Evolutionary conservation across 768 basidiomycete species (phyloP).

Genomic region (Tephrocybe sp.): DNA sequence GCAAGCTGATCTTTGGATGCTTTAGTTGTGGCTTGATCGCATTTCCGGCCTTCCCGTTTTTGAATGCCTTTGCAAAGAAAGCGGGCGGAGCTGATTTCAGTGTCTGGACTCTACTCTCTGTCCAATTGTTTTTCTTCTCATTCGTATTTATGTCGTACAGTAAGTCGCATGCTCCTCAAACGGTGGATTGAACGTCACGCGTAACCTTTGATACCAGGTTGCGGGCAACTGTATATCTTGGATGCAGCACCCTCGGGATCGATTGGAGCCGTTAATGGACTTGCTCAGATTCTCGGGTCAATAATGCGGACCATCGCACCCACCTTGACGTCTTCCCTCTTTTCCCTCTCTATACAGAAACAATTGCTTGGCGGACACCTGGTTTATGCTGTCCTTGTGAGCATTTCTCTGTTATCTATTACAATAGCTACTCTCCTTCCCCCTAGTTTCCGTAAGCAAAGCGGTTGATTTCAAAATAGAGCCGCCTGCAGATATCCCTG

Average conservation of each 20-base stretch:
- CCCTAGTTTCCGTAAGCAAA: neutral
- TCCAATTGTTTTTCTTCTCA: constrained; percentile 20
- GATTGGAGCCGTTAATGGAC: constrained; percentile 41
- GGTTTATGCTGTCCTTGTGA: constrained; percentile 13
- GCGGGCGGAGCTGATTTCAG: constrained; percentile 21
- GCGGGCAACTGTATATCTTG: constrained; percentile 14
- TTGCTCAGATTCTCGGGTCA: constrained; percentile 51
- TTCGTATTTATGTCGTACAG: constrained; percentile 33
- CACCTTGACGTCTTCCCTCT: constrained; percentile 25
- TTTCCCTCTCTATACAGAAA: constrained; percentile 16
- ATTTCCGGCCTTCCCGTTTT: constrained; percentile 34
- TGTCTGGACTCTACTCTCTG: constrained; percentile 30
- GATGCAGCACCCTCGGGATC: constrained; percentile 13
- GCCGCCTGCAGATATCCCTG: too few relatives aligned
- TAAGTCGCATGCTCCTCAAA: constrained; percentile 17
- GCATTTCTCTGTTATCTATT: constrained; percentile 10
- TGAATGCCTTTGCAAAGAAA: constrained; percentile 28
- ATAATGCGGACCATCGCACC: constrained; percentile 50
- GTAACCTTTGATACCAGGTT: constrained; percentile 4
- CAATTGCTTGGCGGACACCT: constrained; percentile 15
- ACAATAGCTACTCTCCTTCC: constrained; percentile 8
- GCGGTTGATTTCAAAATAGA: too few relatives aligned
- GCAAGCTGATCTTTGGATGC: constrained; percentile 28
- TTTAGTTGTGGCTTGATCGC: constrained; percentile 25
- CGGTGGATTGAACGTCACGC: neutral